Evolutionary conservation across 2,329 filamentous ascomycete genomes (phyloP).

Genomic region (Fusarium napiforme): DNA sequence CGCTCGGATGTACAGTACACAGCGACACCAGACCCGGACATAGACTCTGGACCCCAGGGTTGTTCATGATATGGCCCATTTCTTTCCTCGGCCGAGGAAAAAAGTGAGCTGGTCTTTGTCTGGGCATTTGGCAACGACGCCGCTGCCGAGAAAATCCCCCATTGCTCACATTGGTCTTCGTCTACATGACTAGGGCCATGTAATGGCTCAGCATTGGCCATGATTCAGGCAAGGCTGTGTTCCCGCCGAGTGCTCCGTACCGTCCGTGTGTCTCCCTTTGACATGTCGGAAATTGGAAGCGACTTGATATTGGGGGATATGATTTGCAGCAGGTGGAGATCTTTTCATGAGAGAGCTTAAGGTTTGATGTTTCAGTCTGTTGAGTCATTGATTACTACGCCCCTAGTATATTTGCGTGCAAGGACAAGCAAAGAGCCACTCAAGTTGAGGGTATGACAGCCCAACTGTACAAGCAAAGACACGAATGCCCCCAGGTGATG

Average conservation of each 20-base stretch:
- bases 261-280: background rate
- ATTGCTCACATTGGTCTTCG: constrained; percentile 4
- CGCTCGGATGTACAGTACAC: constrained; percentile 19
- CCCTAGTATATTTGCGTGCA: constrained; percentile 4
- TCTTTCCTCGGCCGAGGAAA: constrained; percentile 21
- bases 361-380: constrained; percentile 16
- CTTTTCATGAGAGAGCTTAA: background rate
- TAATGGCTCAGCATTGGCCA: constrained; percentile 6
- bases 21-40: constrained; percentile 6
- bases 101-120: constrained; percentile 22
- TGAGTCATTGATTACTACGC: background rate
- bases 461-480: background rate
- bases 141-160: constrained; percentile 32
- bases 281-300: constrained; percentile 21
- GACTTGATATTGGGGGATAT: constrained; percentile 3
- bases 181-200: constrained; percentile 13
- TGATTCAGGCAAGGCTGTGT: constrained; percentile 17
- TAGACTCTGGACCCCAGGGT: background rate
- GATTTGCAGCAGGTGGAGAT: constrained; percentile 14
- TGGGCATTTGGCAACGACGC: constrained; percentile 25
- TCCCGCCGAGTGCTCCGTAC: background rate
- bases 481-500: background rate
- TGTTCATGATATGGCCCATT: constrained; percentile 29
- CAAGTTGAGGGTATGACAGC: constrained; percentile 15
- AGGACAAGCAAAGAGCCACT: constrained; percentile 20